Conservation (phyloP, 306 rosid genomes). For the Crataegus laevigata region DNA sequence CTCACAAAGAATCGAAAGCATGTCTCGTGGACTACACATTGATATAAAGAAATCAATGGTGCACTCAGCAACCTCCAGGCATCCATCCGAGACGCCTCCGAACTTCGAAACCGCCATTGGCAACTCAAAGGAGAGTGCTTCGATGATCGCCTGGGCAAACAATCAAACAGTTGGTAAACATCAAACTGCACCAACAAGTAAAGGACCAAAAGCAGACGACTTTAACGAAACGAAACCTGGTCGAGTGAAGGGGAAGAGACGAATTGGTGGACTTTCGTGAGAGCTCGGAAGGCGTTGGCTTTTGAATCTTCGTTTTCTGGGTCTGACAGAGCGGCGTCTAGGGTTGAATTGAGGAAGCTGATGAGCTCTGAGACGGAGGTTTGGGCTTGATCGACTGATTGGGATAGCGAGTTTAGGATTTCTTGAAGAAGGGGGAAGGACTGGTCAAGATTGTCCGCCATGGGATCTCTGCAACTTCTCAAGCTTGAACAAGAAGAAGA, state of each 20-base stretch:
- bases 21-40: constrained; percentile 66
- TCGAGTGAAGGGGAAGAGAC: constrained; percentile 45
- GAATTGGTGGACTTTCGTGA: constrained; percentile 42
- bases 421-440: constrained; percentile 35
- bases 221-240: constrained; percentile 38
- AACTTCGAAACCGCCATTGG: constrained; percentile 72
- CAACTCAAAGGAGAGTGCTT: constrained; percentile 61
- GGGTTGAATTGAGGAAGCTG: constrained; percentile 42
- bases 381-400: constrained; percentile 32
- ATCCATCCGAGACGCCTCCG: constrained; percentile 43
- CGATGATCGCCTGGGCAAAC: constrained; percentile 46
- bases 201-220: background rate
- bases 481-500: background rate
- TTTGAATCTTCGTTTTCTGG: constrained; percentile 38
- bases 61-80: constrained; percentile 47
- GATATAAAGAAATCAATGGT: constrained; percentile 50
- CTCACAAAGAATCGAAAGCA: constrained; percentile 76
- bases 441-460: constrained; percentile 6
- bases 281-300: constrained; percentile 35
- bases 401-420: constrained; percentile 48
- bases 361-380: constrained; percentile 39
- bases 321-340: constrained; percentile 39
- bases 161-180: background rate
- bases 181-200: background rate
- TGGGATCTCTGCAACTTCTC: background rate